Evolutionary conservation across 306 rosid genomes (phyloP).

Genomic region (Morella rubra): DNA sequence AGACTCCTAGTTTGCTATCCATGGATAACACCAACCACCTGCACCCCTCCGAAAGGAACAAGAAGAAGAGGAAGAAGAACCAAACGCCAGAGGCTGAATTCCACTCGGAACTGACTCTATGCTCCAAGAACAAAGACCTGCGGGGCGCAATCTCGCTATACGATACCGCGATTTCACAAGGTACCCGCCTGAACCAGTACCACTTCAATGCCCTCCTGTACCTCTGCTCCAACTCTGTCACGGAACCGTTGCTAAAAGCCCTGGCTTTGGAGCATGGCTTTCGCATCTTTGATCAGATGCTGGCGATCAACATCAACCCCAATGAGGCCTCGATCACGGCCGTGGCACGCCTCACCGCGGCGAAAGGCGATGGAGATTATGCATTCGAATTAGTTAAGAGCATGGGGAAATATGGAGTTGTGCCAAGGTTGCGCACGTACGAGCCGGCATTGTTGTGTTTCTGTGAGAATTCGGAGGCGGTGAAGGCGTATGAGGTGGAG

Average conservation of each 20-base stretch:
- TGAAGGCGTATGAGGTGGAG: constrained; percentile 83
- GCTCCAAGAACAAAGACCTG: constrained; percentile 63
- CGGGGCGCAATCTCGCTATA: constrained; percentile 52
- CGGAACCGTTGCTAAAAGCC: constrained; percentile 44
- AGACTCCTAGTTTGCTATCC: background rate
- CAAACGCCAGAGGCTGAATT: constrained; percentile 54
- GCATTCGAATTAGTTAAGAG: constrained; percentile 64
- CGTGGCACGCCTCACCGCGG: constrained; percentile 69
- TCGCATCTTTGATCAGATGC: constrained; percentile 60
- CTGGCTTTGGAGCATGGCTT: constrained; percentile 56
- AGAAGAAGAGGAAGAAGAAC: constrained; percentile 45
- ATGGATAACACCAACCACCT: constrained; percentile 40
- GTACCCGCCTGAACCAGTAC: constrained; percentile 50
- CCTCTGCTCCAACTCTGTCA: constrained; percentile 65
- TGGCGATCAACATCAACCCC: constrained; percentile 39
- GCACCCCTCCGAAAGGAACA: constrained; percentile 10
- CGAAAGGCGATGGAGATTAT: constrained; percentile 54
- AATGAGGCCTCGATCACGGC: constrained; percentile 83
- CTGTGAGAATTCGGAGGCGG: constrained; percentile 60
- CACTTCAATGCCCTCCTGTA: constrained; percentile 84
- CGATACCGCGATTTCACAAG: constrained; percentile 43
- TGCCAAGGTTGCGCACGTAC: constrained; percentile 66
- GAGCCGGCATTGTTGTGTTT: constrained; percentile 71
- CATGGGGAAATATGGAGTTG: constrained; percentile 37
- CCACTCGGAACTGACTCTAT: constrained; percentile 60